phyloP scores from a whole-genome alignment of 305 asterid genomes.

The Ilex paraguariensis region DNA sequence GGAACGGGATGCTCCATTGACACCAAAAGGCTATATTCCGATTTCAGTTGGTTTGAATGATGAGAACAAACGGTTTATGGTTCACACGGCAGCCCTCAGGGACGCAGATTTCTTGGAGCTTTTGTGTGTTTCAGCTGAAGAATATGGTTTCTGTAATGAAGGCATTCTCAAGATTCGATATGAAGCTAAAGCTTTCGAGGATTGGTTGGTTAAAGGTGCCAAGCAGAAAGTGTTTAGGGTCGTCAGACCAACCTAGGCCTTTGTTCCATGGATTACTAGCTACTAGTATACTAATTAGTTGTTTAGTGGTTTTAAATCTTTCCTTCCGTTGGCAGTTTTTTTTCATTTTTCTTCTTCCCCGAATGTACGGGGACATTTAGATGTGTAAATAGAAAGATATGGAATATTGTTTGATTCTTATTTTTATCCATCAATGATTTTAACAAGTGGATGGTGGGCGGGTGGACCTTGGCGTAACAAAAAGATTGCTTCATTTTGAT shows the following conservation, averaged over 20 bases:
- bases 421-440: too few relatives aligned
- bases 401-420: too few relatives aligned
- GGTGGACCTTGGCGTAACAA: too few relatives aligned
- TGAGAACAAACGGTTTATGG: constrained; percentile 43
- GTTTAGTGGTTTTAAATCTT: too few relatives aligned
- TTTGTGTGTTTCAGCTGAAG: constrained; percentile 48
- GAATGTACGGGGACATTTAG: too few relatives aligned
- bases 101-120: constrained; percentile 48
- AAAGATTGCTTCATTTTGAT: too few relatives aligned
- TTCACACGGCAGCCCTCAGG: constrained; percentile 35
- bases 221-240: constrained; percentile 26
- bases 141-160: constrained; percentile 49
- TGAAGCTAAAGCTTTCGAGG: constrained; percentile 41
- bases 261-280: too few relatives aligned
- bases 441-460: too few relatives aligned
- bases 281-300: too few relatives aligned
- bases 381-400: too few relatives aligned
- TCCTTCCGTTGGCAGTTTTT: too few relatives aligned
- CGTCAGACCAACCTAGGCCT: constrained; percentile 17
- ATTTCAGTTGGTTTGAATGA: constrained; percentile 42
- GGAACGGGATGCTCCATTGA: constrained; percentile 7
- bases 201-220: constrained; percentile 21
- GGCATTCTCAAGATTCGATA: constrained; percentile 52
- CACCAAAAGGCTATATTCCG: constrained; percentile 51
- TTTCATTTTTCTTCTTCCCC: too few relatives aligned